Base-by-base conservation (phyloP, 805 yeast species). In the Starmerella bombi region DNA sequence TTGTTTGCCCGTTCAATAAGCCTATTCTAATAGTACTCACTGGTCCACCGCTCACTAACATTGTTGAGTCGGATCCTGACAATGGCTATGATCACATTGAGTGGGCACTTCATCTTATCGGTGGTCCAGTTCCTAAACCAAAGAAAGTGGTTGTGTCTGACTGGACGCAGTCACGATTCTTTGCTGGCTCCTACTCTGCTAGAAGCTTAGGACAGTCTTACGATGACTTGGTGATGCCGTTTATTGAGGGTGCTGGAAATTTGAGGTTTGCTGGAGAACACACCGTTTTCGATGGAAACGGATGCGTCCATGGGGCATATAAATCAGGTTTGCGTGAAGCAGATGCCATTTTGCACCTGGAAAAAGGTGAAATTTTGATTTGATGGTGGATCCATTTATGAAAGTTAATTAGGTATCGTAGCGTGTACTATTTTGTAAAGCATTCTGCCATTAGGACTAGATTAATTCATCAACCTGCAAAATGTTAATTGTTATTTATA, bases 261-360 rank as follows among this genome's bases (percentile, higher is more conserved):
- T 60, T 85, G 2, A 64, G 94, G 32, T 85, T 85, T 64, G 94
- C 94, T 0, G 95, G 95, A 6, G 95, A 85, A 55, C 94, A 85
- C 57, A 80, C 94, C 0, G 73, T 75, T 18, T 61, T 73, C 50
- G 94, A 83, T 49, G 94, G 93, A 6, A 80, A 84, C 14, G 95
- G 95, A 0, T 85, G 94, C 50, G 91, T 80, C 4, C 93, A 85
- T 56, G 95, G 94, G 0, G 94, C 94, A 0, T 83, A 82, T 74
- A 63, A 65, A 45, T 78, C 88, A 52, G 95, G 88, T 1, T 54
- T 52, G 36, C 62, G 88, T 46, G 77, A 72, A 49, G 77, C 75
- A 0, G 51, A 51, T 3, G 59, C 55, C 38, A 60, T 71, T 7
- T 7, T 29, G n/a, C 7, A 29, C n/a, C 7, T 29, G 32, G 16